A percentile compares a stretch with the other conserved stretches of the same genome.
Conservation (phyloP, 176 grass and related monocot genomes). For the Raddia distichophylla region DNA sequence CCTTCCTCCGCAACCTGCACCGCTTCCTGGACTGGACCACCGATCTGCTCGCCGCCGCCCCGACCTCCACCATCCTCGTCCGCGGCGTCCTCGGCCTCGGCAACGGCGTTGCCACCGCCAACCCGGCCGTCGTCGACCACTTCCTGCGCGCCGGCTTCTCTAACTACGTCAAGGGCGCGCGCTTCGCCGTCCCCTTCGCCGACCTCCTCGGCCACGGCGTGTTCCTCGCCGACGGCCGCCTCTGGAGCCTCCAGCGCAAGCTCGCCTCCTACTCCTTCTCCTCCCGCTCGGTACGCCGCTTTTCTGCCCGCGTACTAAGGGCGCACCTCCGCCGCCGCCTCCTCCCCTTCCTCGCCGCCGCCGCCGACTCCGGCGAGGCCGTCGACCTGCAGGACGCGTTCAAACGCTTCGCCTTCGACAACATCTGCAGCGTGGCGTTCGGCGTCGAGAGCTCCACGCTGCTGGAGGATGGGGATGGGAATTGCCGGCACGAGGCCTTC, state of each 20-base stretch:
- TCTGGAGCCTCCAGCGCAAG: slow-evolving; percentile 74
- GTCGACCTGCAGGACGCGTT: slow-evolving; percentile 68
- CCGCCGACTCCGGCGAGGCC: slow-evolving; percentile 24
- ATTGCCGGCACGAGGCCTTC: slow-evolving; percentile 36
- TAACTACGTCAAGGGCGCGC: slow-evolving; percentile 75
- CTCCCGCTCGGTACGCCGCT: slow-evolving; percentile 51
- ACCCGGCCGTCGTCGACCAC: slow-evolving; percentile 57
- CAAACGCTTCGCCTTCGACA: slow-evolving; percentile 64
- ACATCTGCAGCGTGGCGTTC: slow-evolving; percentile 60
- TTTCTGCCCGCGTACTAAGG: slow-evolving; percentile 44
- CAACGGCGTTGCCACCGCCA: slow-evolving; percentile 64
- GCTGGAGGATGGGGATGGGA: neutral
- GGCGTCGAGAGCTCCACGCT: slow-evolving; percentile 49
- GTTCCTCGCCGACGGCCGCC: slow-evolving; percentile 53
- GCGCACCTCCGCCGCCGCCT: slow-evolving; percentile 44
- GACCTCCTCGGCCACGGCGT: slow-evolving; percentile 64
- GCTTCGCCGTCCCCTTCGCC: slow-evolving; percentile 37
- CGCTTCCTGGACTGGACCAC: slow-evolving; percentile 83
- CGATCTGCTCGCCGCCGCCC: slow-evolving; percentile 51
- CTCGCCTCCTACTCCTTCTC: slow-evolving; percentile 63
- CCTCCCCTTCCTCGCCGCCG: slow-evolving; percentile 46
- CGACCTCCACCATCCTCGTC: slow-evolving; percentile 64
- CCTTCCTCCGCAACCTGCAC: slow-evolving; percentile 61
- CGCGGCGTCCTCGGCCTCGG: slow-evolving; percentile 45
- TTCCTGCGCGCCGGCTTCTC: slow-evolving; percentile 52